Percentiles rank a stretch among this genome's conserved stretches.
phyloP scores from a whole-genome alignment of 345 rosid species.

The Ceriops zippeliana region DNA sequence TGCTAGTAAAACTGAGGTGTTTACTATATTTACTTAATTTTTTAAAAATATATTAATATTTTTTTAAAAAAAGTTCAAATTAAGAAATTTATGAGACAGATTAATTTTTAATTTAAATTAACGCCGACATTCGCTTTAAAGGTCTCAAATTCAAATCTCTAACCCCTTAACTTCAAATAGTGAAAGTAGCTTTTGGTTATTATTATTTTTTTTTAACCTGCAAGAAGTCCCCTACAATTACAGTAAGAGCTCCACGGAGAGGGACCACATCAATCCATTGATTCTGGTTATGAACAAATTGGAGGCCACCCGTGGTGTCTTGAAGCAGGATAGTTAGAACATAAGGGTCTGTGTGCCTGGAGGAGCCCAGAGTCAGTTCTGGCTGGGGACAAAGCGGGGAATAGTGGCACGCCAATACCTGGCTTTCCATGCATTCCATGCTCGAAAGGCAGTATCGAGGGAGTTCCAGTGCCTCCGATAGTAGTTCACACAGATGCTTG shows the following conservation, averaged over 20 bases:
- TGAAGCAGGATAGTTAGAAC: slow-evolving; percentile 47
- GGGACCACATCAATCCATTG: slow-evolving; percentile 47
- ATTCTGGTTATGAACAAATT: slow-evolving; percentile 30
- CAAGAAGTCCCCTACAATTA: slow-evolving; percentile 48
- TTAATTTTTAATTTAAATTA: too few species aligned
- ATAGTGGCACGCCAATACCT: slow-evolving; percentile 40
- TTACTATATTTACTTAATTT: too few species aligned
- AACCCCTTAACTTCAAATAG: too few species aligned
- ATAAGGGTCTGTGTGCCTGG: slow-evolving; percentile 45
- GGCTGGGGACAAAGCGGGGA: slow-evolving; percentile 56
- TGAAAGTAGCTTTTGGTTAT: too few species aligned
- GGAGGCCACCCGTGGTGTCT: slow-evolving; percentile 46
- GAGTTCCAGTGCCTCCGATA: slow-evolving; percentile 49
- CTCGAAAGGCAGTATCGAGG: slow-evolving; percentile 28
- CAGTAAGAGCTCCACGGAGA: slow-evolving; percentile 35
- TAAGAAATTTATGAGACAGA: too few species aligned
- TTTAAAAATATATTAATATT: too few species aligned
- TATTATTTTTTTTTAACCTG: slow-evolving; percentile 27
- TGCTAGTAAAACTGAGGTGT: too few species aligned
- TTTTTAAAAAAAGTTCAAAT: too few species aligned
- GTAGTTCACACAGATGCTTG: slow-evolving; percentile 25
- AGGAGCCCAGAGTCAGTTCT: slow-evolving; percentile 37
- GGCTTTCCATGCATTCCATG: slow-evolving; percentile 48
- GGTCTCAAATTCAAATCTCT: too few species aligned
- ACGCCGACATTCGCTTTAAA: too few species aligned